Evolutionary conservation across 1,139 yeast species (phyloP).

Genomic region (Geotrichum fermentans): DNA sequence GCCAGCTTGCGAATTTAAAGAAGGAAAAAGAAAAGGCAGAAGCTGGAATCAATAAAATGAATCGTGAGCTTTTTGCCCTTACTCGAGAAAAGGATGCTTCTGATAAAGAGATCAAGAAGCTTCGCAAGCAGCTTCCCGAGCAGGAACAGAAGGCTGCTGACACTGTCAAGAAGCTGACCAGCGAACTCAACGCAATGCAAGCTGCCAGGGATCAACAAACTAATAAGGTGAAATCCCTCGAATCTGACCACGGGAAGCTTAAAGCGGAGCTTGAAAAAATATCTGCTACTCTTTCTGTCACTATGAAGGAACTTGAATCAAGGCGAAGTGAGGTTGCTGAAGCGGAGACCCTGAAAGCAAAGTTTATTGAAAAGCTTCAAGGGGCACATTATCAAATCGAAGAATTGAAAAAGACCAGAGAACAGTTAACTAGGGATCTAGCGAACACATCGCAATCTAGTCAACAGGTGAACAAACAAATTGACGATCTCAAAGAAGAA

Average conservation of each 20-base stretch:
- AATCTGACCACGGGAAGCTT: conserved; percentile 16
- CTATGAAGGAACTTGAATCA: conserved; percentile 25
- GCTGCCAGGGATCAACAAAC: conserved; percentile 19
- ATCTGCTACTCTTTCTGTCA: conserved; percentile 3
- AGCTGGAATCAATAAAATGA: conserved; percentile 86
- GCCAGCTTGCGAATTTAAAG: conserved; percentile 41
- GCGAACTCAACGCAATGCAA: conserved; percentile 22
- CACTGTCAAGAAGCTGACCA: conserved; percentile 17
- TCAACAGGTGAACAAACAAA: conserved; percentile 17
- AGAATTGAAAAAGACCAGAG: conserved; percentile 25
- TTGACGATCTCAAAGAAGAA: conserved; percentile 26
- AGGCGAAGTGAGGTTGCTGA: conserved; percentile 27
- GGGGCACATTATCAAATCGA: conserved; percentile 33
- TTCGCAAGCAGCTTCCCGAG: conserved; percentile 27
- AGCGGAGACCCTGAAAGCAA: conserved; percentile 30
- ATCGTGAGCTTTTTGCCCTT: conserved; percentile 67
- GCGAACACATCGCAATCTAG: conserved; percentile 24
- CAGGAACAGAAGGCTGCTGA: conserved; percentile 23
- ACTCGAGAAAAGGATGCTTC: conserved; percentile 55
- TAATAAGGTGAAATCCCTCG: conserved; percentile 17
- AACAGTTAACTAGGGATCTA: conserved; percentile 21
- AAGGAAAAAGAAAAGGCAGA: conserved; percentile 66
- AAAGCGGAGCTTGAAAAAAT: conserved; percentile 13
- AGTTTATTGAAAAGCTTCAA: conserved; percentile 33
- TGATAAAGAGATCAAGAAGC: conserved; percentile 43